A percentile compares a stretch with the other conserved stretches of the same genome.
Evolutionary conservation across 441 rosid species (phyloP).

Genomic region (California macrophylla): DNA sequence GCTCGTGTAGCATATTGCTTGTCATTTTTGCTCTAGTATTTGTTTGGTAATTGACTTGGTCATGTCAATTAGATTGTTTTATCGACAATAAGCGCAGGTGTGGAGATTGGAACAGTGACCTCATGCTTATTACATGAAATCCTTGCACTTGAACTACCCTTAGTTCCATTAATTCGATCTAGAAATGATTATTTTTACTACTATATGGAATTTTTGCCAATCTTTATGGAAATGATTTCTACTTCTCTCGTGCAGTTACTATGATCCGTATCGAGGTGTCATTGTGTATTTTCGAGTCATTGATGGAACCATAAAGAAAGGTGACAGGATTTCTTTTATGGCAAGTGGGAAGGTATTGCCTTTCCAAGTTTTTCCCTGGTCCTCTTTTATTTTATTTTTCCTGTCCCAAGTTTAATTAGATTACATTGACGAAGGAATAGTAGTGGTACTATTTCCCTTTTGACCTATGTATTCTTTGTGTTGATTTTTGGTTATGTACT

Average conservation of each 20-base stretch:
- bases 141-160: not conserved
- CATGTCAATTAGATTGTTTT: not conserved
- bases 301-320: conserved; percentile 87
- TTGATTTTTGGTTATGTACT: conserved; percentile 10
- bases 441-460: not conserved
- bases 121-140: not conserved
- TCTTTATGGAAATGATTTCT: not conserved
- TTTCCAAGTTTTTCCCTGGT: conserved; percentile 2
- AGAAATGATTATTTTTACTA: not conserved
- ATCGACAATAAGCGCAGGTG: not conserved
- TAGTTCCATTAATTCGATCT: not conserved
- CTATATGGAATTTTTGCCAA: not conserved
- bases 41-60: not conserved
- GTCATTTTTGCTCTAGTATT: not conserved
- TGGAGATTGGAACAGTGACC: not conserved
- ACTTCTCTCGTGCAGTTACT: conserved; percentile 50
- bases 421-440: not conserved
- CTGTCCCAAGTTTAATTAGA: conserved; percentile 6
- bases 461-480: not conserved
- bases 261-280: conserved; percentile 96
- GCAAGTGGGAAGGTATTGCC: conserved; percentile 71
- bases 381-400: not conserved
- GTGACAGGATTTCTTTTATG: conserved; percentile 84
- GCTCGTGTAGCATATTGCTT: not conserved
- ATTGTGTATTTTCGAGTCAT: conserved; percentile 86